Base-by-base conservation (phyloP, 257 asterid genomes). In the Salvia splendens region DNA sequence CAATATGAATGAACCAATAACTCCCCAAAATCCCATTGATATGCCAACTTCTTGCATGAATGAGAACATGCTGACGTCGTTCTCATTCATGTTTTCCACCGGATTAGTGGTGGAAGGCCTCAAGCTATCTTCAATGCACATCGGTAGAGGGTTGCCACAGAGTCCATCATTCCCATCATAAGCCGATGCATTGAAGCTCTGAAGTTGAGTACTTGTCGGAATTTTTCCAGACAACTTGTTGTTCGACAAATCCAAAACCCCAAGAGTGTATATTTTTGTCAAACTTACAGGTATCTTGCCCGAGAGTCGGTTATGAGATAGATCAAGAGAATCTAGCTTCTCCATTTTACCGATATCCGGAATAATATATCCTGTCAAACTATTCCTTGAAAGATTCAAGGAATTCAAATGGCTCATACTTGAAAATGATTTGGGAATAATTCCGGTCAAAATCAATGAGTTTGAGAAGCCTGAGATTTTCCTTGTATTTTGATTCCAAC, bases 371-470 rank as follows among this genome's bases (percentile, higher is more conserved):
- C 79, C 80, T 0, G 43, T 49, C 59, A 79, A 24, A n/a, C 42
- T 12, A 57, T 78, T 82, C 8, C 71, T 62, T 12, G 84, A 81
- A 12, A 81, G 52, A 12, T 78, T 78, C 62, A 79, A 47, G 8
- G 73, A 75, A 58, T 49, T 5, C n/a, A 80, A 12, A n/a, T n/a
- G n/a, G n/a, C 20, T 17, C 20, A 17, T 17, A 0, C 20, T 17
- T 17, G 20, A 17, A 17, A 17, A 17, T 17, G 20, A 17, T 17
- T 17, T 17, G 20, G 20, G 20, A 17, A 17, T 17, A 1, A 17
- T 17, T 17, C 20, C 20, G 20, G 20, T 17, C 20, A 17, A 17
- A 17, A 17, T 0, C 1, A 17, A 17, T 17, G 20, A 17, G 20
- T 17, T 17, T 17, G 20, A 17, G 20, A 17, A 17, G 20, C 20